These are phyloP conservation scores for Amborella trichopoda DNA, from an alignment of 164 flowering plant species.

Conservation along the genomic window DNA sequence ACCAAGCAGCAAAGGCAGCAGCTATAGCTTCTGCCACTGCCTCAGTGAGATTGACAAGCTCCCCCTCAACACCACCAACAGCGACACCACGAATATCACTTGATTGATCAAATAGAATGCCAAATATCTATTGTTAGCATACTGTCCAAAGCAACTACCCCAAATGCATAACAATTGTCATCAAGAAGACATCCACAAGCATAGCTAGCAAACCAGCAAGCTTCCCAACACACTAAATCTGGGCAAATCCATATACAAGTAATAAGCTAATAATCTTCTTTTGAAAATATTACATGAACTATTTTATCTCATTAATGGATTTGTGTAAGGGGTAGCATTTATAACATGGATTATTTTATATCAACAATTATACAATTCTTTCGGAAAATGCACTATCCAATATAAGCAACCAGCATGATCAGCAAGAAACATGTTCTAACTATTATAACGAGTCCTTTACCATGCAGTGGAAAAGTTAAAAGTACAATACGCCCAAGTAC, in stretches of 20 bases:
- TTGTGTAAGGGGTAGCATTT: too few species aligned
- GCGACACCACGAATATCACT: slow-evolving; percentile 99
- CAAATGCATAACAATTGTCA: too few species aligned
- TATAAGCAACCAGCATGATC: background rate
- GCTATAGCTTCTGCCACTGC: slow-evolving; percentile 92
- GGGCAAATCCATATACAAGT: background rate
- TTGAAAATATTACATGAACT: too few species aligned
- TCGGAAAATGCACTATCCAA: background rate
- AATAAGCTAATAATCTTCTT: too few species aligned
- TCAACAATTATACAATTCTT: too few species aligned
- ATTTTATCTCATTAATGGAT: too few species aligned
- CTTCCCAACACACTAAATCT: background rate
- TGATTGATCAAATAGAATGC: slow-evolving; percentile 7
- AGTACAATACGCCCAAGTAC: background rate
- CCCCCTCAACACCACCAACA: slow-evolving; percentile 90
- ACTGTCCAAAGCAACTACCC: too few species aligned
- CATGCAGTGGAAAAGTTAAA: background rate
- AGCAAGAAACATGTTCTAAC: background rate
- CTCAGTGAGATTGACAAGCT: slow-evolving; percentile 82
- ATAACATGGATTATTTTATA: too few species aligned
- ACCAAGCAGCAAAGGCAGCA: slow-evolving; percentile 91
- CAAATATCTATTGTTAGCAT: background rate
- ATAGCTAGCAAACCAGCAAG: too few species aligned
- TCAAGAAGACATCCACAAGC: too few species aligned
- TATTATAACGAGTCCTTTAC: background rate